Base-by-base conservation (phyloP, 2,329 filamentous ascomycete genomes). In the Cladosporium colombiae region DNA sequence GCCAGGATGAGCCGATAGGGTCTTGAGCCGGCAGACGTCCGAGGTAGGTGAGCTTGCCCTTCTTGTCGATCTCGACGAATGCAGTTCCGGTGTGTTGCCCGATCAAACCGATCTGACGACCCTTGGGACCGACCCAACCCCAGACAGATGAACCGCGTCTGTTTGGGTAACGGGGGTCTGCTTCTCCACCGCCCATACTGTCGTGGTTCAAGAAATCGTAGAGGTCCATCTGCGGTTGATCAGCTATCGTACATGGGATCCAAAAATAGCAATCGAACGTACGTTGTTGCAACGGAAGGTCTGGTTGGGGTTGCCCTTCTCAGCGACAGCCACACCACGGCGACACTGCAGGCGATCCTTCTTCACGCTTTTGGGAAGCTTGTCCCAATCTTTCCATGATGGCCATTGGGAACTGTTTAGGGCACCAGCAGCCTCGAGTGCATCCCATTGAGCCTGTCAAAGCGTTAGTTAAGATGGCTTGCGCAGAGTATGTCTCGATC, bases 51-150 rank as follows among this genome's bases (percentile, higher is more conserved):
- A 85, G 75, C 63, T 79, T 77, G 18, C 83, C 83, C 49, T 79
- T 75, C 55, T 72, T 75, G 64, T 60, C 58, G 62, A 85, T 77
- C 68, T 85, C 83, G 14, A 81, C 80, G 57, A 85, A 84, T 3
- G 81, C 81, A 1, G 82, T 81, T 21, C 83, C 83, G 61, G 84
- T 81, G n/a, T 75, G 76, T 67, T 84, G 65, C 5, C 81, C 82
- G 29, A 84, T 77, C 29, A 80, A 78, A n/a, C 77, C 80, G 57
- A 84, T 83, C 70, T 85, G 82, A 3, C 82, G 80, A 18, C 82
- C 83, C 27, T 81, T 76, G 2, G 77, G 74, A 2, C 79, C 81
- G 0, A 82, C 83, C 83, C 81, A 82, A 5, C 83, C 83, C 81
- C 80, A 83, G 52, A 78, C 68, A 66, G 78, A 77, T 69, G 79